phyloP scores from a whole-genome alignment of 2,329 filamentous ascomycete species.

The Fusarium pseudoanthophilum region DNA sequence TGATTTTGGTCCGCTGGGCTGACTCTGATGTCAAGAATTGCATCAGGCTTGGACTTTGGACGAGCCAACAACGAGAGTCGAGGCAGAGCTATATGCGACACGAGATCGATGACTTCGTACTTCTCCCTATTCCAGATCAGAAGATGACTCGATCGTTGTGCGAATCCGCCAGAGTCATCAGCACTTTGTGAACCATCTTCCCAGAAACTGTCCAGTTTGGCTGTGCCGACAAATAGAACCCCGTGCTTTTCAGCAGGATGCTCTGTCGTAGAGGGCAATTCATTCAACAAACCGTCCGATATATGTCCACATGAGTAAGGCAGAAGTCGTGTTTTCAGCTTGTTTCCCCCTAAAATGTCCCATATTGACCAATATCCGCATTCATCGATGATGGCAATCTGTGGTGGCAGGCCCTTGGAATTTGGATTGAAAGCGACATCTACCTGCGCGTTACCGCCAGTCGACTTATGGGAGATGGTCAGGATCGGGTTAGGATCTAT shows the following conservation, averaged over 20 bases:
- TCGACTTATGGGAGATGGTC: slow-evolving; percentile 61
- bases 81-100: slow-evolving; percentile 46
- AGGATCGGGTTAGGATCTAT: slow-evolving; percentile 67
- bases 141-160: slow-evolving; percentile 41
- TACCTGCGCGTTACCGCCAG: slow-evolving; percentile 65
- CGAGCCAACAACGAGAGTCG: slow-evolving; percentile 43
- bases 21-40: slow-evolving; percentile 66
- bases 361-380: slow-evolving; percentile 75
- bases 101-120: slow-evolving; percentile 52
- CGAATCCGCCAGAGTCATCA: slow-evolving; percentile 7
- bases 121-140: slow-evolving; percentile 52
- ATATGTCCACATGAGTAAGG: slow-evolving; percentile 58
- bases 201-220: slow-evolving; percentile 36
- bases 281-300: slow-evolving; percentile 50
- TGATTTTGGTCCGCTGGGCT: slow-evolving; percentile 60
- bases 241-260: slow-evolving; percentile 54
- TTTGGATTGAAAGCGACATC: slow-evolving; percentile 74
- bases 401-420: slow-evolving; percentile 59
- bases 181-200: slow-evolving; percentile 22
- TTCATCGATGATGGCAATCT: slow-evolving; percentile 74
- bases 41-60: slow-evolving; percentile 45
- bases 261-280: slow-evolving; percentile 47
- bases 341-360: slow-evolving; percentile 61
- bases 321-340: slow-evolving; percentile 50
- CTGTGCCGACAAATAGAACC: slow-evolving; percentile 54